Evolutionary conservation across 768 basidiomycete genomes (phyloP), one percentile per base, ranked within the genome.

Genomic region (Psilocybe subaeruginosa): DNA sequence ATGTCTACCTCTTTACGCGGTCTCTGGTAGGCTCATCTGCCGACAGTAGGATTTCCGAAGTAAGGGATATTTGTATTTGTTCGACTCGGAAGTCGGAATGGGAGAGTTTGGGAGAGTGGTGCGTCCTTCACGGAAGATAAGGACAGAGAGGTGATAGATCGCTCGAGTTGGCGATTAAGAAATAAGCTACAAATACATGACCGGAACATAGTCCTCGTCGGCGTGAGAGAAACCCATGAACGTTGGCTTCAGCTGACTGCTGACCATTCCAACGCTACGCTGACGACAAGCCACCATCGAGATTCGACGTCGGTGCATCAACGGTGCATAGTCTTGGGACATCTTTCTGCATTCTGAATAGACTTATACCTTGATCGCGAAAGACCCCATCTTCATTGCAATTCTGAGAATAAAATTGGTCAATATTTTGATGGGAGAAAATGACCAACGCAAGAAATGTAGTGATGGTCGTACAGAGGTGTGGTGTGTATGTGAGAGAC

Each of bases 141-240:
- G 30, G 14, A 30, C 11, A 30, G 12, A 33, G 4, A 31, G 50
- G 50, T 30, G 50, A 51, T 51, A 51, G 50, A 51, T 51, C 50
- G 50, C 30, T 51, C 14, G 27, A 51, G n/a, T 6, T 29, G 23
- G 50, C 27, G 4, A 43, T 43, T 12, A n/a, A 43, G 41, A 43
- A 12, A 43, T 43, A 30, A 54, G 55, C 30, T 47, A 33, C 30
- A 33, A 56, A 47, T 47, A 47, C 30, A 56, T 48, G n/a, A 16
- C 45, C 35, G 48, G 23, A 47, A 57, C 54, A 43, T 35, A n/a
- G 39, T n/a, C 27, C 56, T 58, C 56, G 33, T 58, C 56, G 46
- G 45, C 54, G 54, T 55, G 54, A 55, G 54, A 55, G 37, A 53
- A 31, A 43, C 11, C n/a, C 41, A 43, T 43, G 41, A 43, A 43